Evolutionary conservation across 1,284 basidiomycete genomes (phyloP), one percentile per base, ranked within the genome.

Genomic region (Cutaneotrichosporon mucoides): DNA sequence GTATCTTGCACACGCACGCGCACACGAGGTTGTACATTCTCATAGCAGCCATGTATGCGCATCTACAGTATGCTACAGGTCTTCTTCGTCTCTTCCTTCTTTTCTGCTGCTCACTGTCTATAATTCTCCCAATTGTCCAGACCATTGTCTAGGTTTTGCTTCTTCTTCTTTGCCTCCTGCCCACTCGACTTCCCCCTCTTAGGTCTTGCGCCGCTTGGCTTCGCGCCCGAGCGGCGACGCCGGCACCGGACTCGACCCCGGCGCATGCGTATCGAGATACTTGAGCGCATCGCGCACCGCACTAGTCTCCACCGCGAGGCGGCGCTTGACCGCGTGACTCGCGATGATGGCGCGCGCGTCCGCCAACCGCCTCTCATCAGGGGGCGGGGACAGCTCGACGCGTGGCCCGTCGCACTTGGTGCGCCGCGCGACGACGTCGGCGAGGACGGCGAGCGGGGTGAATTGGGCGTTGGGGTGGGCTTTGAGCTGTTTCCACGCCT

Each of bases 381-480:
- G 55, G 53, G 83, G 40, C 82, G 81, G 16, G 13, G 84, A 84
- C 52, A 89, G 81, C 53, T 86, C 81, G 44, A 90, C 82, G 45
- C 82, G 82, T n/a, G 89, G 86, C 9, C 89, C 89, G 1, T 82
- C 83, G 70, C 89, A 92, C 71, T 85, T 87, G 37, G 88, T 87
- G 47, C 88, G 83, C 51, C 89, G 85, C 2, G 89, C 88, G 24
- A 94, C 91, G 37, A 94, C 91, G 63, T 92, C 90, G 2, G 91
- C 91, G 48, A 94, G 83, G 42, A 92, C 81, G 0, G 85, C 80
- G 49, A 94, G 80, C 71, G 92, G 89, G 10, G 89, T 84, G 72
- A 90, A 92, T 45, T 85, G 84, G 54, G 88, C 86, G 66, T 92
- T 92, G 1, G 91, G 91, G 78, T 94, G 91, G 3, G 87, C 86